Evolutionary conservation across 192 early-diverging fungal species (phyloP).

Genomic region (Coemansia sp.): DNA sequence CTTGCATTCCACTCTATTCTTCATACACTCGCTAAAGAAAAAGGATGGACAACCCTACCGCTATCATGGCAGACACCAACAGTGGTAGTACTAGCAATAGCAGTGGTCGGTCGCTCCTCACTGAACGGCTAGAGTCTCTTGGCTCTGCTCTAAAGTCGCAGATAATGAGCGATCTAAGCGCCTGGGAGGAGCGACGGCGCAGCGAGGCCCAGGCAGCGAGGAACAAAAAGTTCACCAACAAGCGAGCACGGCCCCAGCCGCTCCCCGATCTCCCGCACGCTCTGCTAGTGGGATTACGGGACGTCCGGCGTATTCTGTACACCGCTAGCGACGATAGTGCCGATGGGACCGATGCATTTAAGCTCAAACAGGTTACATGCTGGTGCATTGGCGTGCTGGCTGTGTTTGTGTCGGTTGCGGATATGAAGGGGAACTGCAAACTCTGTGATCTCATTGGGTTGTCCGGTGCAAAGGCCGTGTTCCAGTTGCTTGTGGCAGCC

Average conservation of each 20-base stretch:
- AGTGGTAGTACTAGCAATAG: no score
- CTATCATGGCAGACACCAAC: no score
- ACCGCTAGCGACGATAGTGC: not conserved
- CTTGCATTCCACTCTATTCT: no score
- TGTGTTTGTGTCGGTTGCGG: slow-evolving; percentile 42
- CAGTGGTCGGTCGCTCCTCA: not conserved
- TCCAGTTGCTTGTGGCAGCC: slow-evolving; percentile 34
- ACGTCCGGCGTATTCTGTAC: slow-evolving; percentile 20
- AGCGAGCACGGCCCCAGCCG: slow-evolving; percentile 21
- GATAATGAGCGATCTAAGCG: slow-evolving; percentile 43
- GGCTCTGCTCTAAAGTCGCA: slow-evolving; percentile 47
- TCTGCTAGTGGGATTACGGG: slow-evolving; percentile 25
- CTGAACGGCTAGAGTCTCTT: slow-evolving; percentile 25
- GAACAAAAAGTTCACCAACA: slow-evolving; percentile 15
- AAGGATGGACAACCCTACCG: no score
- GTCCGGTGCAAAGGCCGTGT: slow-evolving; percentile 30
- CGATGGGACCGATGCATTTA: not conserved
- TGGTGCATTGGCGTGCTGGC: slow-evolving; percentile 45
- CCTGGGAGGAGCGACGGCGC: slow-evolving; percentile 48
- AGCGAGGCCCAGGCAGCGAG: slow-evolving; percentile 18
- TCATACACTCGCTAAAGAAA: no score
- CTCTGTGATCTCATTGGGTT: slow-evolving; percentile 29
- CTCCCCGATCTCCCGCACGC: slow-evolving; percentile 35
- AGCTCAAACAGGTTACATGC: slow-evolving; percentile 7
- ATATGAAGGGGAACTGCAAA: slow-evolving; percentile 44